phyloP scores from a whole-genome alignment of 257 asterid species.

The Solanum megistacrolobum region DNA sequence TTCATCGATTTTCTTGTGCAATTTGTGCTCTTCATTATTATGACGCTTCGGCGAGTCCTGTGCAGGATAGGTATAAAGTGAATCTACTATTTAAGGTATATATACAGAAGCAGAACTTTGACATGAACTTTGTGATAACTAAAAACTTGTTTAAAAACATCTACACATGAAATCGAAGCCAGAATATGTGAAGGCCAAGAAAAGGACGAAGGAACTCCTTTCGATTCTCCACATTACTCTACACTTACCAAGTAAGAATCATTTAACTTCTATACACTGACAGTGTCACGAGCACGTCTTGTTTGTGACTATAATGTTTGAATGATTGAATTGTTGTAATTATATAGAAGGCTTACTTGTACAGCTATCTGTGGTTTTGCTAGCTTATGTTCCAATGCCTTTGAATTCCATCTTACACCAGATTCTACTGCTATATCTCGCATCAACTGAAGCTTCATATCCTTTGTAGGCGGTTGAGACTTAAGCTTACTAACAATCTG shows the following conservation, averaged over 20 bases:
- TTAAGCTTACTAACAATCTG: conserved; percentile 62
- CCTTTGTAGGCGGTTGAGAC: conserved; percentile 33
- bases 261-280: not conserved
- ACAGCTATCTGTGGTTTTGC: conserved; percentile 15
- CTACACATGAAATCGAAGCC: not conserved
- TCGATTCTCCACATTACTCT: not conserved
- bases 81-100: not conserved
- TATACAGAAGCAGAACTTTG: not conserved
- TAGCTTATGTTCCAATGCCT: conserved; percentile 51
- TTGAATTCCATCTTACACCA: conserved; percentile 47
- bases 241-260: not conserved
- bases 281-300: not conserved
- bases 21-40: not conserved
- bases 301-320: not conserved
- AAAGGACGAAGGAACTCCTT: not conserved
- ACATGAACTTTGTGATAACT: not conserved
- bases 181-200: not conserved
- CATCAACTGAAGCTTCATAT: conserved; percentile 53
- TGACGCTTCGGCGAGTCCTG: conserved; percentile 23
- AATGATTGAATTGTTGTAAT: not conserved
- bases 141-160: not conserved
- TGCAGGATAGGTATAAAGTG: not conserved
- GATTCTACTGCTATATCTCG: conserved; percentile 53
- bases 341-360: conserved; percentile 22
- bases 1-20: not conserved